Conservation (phyloP, 441 rosid genomes). For the Bruguiera hainesii region DNA sequence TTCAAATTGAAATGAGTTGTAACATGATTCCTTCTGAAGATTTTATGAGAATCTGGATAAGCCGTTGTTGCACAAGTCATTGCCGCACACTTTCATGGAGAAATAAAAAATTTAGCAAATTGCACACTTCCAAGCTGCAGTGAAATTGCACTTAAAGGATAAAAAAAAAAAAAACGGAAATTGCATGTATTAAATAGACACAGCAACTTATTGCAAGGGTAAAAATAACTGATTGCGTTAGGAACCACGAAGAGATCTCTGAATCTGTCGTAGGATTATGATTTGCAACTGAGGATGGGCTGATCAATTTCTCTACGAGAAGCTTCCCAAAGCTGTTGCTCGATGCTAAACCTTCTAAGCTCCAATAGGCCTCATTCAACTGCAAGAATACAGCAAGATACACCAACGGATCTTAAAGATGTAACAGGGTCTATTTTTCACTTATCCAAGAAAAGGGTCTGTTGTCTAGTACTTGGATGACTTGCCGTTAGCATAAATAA, state of each 20-base stretch:
- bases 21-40: too few species aligned
- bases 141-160: conserved; percentile 1
- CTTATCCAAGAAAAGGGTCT: too few species aligned
- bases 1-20: too few species aligned
- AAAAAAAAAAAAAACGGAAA: neutral
- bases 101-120: too few species aligned
- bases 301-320: conserved; percentile 72
- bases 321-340: conserved; percentile 95
- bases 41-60: too few species aligned
- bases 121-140: neutral
- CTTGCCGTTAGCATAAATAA: too few species aligned
- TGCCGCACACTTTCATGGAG: too few species aligned
- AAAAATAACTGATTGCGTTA: neutral
- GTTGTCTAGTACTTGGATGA: too few species aligned
- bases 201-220: conserved; percentile 11
- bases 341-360: conserved; percentile 85
- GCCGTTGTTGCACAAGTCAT: too few species aligned
- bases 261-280: conserved; percentile 34
- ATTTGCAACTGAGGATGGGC: conserved; percentile 25
- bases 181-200: conserved; percentile 9
- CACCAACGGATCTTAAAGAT: too few species aligned
- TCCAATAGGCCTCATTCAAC: conserved; percentile 85
- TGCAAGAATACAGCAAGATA: conserved; percentile 23
- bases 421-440: too few species aligned
- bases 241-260: conserved; percentile 26